These are phyloP conservation scores for Hypoxylon rubiginosum DNA, from an alignment of 2,329 filamentous ascomycete genomes.

Conservation along the genomic window DNA sequence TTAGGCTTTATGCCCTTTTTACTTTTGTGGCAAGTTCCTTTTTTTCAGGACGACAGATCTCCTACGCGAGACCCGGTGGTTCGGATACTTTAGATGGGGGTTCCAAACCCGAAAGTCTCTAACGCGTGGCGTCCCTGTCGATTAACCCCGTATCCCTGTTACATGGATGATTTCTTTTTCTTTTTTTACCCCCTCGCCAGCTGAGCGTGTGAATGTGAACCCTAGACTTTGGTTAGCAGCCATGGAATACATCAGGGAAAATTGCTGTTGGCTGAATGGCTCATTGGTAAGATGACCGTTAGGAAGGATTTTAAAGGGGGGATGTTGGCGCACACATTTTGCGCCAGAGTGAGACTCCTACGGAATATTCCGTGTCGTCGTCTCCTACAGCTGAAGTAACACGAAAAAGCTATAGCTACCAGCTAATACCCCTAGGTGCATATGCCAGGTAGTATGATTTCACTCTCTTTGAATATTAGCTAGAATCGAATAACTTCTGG, in stretches of 20 bases:
- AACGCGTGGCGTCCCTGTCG: slow-evolving; percentile 39
- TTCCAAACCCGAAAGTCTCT: slow-evolving; percentile 17
- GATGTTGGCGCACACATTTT: slow-evolving; percentile 21
- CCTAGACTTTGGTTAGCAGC: slow-evolving; percentile 13
- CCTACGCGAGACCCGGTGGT: slow-evolving; percentile 38
- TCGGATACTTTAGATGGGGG: slow-evolving; percentile 35
- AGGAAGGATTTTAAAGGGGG: slow-evolving; percentile 27
- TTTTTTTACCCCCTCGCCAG: slow-evolving; percentile 8
- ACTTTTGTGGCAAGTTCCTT: slow-evolving; percentile 10
- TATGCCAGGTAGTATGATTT: not conserved
- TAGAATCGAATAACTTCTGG: slow-evolving; percentile 2
- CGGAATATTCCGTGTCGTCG: slow-evolving; percentile 18
- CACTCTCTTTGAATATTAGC: slow-evolving; percentile 6
- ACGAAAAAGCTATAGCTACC: not conserved
- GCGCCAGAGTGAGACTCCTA: slow-evolving; percentile 20
- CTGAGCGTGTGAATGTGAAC: not conserved
- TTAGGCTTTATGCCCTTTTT: not conserved
- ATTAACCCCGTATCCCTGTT: slow-evolving; percentile 21
- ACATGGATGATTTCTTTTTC: not conserved
- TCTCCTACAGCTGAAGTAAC: slow-evolving; percentile 25
- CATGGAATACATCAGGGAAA: slow-evolving; percentile 15
- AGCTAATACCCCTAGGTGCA: not conserved
- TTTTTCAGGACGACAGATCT: slow-evolving; percentile 14
- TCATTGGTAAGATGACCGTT: slow-evolving; percentile 3
- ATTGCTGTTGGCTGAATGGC: slow-evolving; percentile 6